These are phyloP conservation scores for Alternaria incomplexa DNA, from an alignment of 2,329 filamentous ascomycete genomes.

Conservation along the genomic window DNA sequence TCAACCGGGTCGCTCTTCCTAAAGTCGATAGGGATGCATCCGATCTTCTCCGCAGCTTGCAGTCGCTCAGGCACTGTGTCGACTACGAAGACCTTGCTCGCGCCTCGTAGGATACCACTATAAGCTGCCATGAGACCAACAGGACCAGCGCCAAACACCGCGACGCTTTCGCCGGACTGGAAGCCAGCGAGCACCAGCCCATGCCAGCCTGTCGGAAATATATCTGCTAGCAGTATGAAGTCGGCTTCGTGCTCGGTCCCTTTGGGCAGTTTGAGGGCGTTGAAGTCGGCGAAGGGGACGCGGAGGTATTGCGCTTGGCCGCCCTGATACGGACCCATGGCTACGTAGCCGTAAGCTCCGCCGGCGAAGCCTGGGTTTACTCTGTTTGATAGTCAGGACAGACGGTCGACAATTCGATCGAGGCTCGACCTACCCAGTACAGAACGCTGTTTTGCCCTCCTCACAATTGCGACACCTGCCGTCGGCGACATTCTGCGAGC, in stretches of 20 bases:
- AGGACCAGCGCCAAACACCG: conserved; percentile 67
- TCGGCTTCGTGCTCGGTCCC: conserved; percentile 68
- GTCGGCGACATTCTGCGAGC: conserved; percentile 16
- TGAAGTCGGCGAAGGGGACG: conserved; percentile 72
- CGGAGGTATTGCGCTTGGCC: conserved; percentile 69
- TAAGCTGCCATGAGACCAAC: conserved; percentile 72
- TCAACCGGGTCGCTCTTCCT: conserved; percentile 64
- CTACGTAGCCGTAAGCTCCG: conserved; percentile 67
- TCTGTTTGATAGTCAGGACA: conserved; percentile 18
- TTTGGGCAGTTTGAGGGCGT: conserved; percentile 65
- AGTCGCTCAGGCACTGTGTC: conserved; percentile 68
- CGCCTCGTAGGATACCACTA: conserved; percentile 65
- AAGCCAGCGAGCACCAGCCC: conserved; percentile 65
- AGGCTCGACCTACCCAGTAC: conserved; percentile 57
- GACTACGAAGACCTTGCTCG: conserved; percentile 66
- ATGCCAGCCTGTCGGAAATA: conserved; percentile 62
- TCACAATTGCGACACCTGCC: conserved; percentile 67
- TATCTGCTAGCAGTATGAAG: conserved; percentile 61
- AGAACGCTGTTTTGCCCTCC: conserved; percentile 69
- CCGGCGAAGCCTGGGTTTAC: conserved; percentile 67
- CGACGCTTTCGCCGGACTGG: conserved; percentile 66
- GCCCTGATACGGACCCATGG: conserved; percentile 63
- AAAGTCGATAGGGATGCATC: conserved; percentile 67
- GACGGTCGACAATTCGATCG: neutral
- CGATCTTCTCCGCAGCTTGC: conserved; percentile 66